A percentile compares a stretch with the other conserved stretches of the same genome.
phyloP scores from a whole-genome alignment of 495 filamentous ascomycete genomes.

The Cenococcum geophilum region DNA sequence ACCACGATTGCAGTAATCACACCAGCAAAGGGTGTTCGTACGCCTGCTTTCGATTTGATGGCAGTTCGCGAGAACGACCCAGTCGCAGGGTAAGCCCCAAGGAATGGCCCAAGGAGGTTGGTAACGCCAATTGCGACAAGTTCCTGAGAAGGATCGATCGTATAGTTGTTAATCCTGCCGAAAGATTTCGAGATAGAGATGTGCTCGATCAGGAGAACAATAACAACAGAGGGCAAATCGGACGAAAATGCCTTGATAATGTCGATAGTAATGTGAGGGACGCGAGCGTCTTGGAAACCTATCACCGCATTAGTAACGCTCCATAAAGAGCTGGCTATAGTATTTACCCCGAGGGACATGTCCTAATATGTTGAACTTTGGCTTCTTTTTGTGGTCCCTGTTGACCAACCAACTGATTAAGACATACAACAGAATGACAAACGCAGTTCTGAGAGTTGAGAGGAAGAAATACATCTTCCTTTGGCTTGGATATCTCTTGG shows the following conservation, averaged over 20 bases:
- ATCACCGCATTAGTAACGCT: conserved; percentile 10
- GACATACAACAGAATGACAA: conserved; percentile 89
- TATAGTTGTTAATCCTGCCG: conserved; percentile 93
- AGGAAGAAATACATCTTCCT: conserved; percentile 81
- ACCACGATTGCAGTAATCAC: conserved; percentile 85
- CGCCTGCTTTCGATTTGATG: conserved; percentile 96
- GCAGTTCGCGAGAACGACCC: conserved; percentile 96
- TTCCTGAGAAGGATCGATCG: conserved; percentile 95
- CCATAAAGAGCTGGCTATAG: not conserved
- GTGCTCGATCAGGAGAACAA: conserved; percentile 86
- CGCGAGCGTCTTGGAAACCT: conserved; percentile 76
- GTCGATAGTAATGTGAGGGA: conserved; percentile 59
- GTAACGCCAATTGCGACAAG: conserved; percentile 90
- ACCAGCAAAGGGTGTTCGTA: conserved; percentile 87
- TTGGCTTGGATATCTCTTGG: conserved; percentile 61
- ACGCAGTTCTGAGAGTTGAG: conserved; percentile 81
- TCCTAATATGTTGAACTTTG: conserved; percentile 63
- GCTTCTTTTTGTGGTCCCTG: conserved; percentile 45
- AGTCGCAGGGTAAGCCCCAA: conserved; percentile 90
- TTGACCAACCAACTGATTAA: conserved; percentile 87
- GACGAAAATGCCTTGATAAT: conserved; percentile 57
- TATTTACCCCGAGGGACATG: conserved; percentile 64
- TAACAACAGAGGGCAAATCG: conserved; percentile 72
- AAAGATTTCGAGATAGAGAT: conserved; percentile 94
- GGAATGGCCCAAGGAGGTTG: conserved; percentile 88